A percentile compares a stretch with the other conserved stretches of the same genome.
Conservation (phyloP, 176 grass and related monocot genomes). For the Oryza nivara region DNA sequence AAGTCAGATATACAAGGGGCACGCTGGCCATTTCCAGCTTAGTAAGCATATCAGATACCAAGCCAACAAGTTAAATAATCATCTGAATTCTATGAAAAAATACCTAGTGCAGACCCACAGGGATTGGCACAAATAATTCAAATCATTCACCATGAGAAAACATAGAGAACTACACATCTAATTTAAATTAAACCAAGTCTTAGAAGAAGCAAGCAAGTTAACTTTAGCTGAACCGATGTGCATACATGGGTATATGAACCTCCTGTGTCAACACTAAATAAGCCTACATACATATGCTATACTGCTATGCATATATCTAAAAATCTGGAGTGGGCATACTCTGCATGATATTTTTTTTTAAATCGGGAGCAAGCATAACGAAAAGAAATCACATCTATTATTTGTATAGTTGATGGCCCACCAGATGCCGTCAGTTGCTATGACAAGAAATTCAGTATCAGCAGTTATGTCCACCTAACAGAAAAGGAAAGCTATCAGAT, state of each 20-base stretch:
- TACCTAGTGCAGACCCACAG: too few species aligned
- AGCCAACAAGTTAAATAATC: neutral
- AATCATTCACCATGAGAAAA: neutral
- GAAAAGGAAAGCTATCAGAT: neutral
- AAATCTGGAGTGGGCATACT: neutral
- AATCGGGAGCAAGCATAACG: neutral
- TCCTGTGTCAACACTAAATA: neutral
- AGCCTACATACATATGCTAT: neutral
- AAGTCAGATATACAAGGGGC: too few species aligned
- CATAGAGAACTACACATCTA: neutral
- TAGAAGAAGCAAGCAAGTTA: conserved; percentile 4
- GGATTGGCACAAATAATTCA: neutral
- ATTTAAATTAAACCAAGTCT: neutral
- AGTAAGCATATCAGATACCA: neutral
- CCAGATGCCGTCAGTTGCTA: conserved; percentile 54
- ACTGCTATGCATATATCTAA: neutral
- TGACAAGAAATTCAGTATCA: conserved; percentile 42
- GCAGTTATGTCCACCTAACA: conserved; percentile 40
- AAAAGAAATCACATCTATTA: neutral
- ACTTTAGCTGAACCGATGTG: neutral
- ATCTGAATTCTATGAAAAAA: neutral
- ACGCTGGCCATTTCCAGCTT: neutral
- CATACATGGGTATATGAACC: too few species aligned
- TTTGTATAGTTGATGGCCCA: conserved; percentile 32
- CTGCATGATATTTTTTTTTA: neutral